Percentiles rank a stretch among this genome's conserved stretches.
phyloP scores from a whole-genome alignment of 164 flowering plant species.

The Chimonanthus praecox region DNA sequence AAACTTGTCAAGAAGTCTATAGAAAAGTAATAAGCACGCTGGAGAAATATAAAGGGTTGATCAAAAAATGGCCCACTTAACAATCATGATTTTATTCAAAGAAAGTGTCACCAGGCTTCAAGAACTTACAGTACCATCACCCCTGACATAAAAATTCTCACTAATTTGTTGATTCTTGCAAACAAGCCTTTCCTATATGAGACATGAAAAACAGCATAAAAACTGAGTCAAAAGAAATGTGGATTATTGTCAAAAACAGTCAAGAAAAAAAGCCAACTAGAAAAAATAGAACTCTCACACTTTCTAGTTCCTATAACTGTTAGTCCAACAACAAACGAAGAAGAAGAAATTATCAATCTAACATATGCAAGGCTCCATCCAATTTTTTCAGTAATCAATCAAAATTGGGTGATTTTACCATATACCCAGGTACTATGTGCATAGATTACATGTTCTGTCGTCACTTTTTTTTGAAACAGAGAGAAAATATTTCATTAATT shows the following conservation, averaged over 20 bases:
- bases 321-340: no score
- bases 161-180: slow-evolving; percentile 89
- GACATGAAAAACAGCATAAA: slow-evolving; percentile 1
- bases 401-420: no score
- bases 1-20: slow-evolving; percentile 63
- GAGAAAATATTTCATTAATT: no score
- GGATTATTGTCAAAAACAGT: background rate
- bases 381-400: no score
- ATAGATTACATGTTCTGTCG: no score
- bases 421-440: no score
- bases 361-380: no score
- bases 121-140: slow-evolving; percentile 96
- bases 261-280: background rate
- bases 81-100: background rate
- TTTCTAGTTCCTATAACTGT: no score
- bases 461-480: no score
- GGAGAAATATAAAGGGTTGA: slow-evolving; percentile 16
- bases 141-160: slow-evolving; percentile 93
- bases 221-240: slow-evolving; percentile 2
- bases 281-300: background rate
- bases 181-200: slow-evolving; percentile 62
- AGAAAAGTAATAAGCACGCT: slow-evolving; percentile 97
- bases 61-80: slow-evolving; percentile 1
- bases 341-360: no score
- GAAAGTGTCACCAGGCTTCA: background rate